phyloP scores from a whole-genome alignment of 148 eudicot genomes.

The Chenopodium quinoa region DNA sequence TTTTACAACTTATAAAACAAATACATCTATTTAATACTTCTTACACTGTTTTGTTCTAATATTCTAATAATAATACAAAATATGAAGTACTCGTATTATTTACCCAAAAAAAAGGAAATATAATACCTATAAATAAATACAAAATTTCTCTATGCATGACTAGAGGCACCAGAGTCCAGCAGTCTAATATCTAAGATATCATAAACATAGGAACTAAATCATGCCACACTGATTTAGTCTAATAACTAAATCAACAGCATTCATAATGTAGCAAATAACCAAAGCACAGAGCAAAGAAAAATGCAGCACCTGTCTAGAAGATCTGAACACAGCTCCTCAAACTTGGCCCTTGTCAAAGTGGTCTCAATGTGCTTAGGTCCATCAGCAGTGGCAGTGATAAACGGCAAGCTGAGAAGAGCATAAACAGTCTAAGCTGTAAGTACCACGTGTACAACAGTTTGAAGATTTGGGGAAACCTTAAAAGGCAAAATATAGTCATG shows the following conservation, averaged over 20 bases:
- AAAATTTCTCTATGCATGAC: background rate
- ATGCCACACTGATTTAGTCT: too few species aligned
- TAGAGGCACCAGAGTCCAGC: background rate
- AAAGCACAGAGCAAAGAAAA: background rate
- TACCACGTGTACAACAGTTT: background rate
- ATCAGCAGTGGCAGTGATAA: slow-evolving; percentile 95
- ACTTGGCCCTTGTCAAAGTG: slow-evolving; percentile 89
- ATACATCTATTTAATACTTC: too few species aligned
- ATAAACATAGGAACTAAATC: background rate
- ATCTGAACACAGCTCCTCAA: slow-evolving; percentile 92
- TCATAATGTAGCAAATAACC: background rate
- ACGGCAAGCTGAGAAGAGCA: slow-evolving; percentile 62
- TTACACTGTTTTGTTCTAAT: too few species aligned
- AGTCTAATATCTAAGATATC: background rate
- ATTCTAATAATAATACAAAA: too few species aligned
- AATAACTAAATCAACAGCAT: background rate
- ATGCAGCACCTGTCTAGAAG: slow-evolving; percentile 75
- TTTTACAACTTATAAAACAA: too few species aligned
- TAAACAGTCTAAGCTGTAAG: slow-evolving; percentile 10
- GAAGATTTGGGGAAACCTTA: background rate
- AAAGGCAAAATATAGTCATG: background rate
- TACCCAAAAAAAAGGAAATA: too few species aligned
- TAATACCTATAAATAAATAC: too few species aligned
- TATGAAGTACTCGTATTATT: too few species aligned
- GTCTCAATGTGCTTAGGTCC: slow-evolving; percentile 98